Evolutionary conservation across 2,329 filamentous ascomycete genomes (phyloP).

Genomic region (Diplodia scrobiculata): DNA sequence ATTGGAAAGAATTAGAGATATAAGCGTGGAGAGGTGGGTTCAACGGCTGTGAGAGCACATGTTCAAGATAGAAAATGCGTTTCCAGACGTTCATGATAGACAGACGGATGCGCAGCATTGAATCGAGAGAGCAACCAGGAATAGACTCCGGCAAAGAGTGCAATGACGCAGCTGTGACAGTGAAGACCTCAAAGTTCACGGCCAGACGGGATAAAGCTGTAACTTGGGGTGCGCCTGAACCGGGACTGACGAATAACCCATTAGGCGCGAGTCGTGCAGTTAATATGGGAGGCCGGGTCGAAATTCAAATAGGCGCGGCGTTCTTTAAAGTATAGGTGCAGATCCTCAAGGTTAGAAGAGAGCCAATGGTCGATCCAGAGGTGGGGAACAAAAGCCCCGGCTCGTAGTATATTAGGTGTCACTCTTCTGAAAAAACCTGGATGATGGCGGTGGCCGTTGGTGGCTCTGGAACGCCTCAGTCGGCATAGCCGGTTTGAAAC

Average conservation of each 20-base stretch:
- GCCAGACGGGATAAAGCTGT: slow-evolving; percentile 4
- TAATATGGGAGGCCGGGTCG: slow-evolving; percentile 21
- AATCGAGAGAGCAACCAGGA: not conserved
- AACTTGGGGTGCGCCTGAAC: not conserved
- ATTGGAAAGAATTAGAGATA: not conserved
- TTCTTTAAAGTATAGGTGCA: slow-evolving; percentile 4
- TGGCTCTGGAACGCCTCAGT: slow-evolving; percentile 3
- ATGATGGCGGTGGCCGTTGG: not conserved
- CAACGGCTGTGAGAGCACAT: not conserved
- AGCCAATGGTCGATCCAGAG: not conserved
- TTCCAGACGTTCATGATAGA: not conserved
- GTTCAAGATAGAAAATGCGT: not conserved
- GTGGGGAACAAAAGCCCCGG: not conserved
- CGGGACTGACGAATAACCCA: not conserved
- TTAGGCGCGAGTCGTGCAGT: slow-evolving; percentile 11
- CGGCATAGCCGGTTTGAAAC: slow-evolving; percentile 12
- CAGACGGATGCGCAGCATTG: too few relatives aligned
- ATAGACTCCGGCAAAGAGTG: not conserved
- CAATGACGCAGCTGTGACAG: not conserved
- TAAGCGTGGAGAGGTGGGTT: not conserved
- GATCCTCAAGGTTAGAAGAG: not conserved
- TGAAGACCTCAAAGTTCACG: not conserved
- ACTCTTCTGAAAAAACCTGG: not conserved
- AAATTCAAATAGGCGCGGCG: not conserved
- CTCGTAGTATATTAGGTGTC: not conserved